Conservation (phyloP, 1,139 yeast genomes). For the Kluyveromyces sp. region DNA sequence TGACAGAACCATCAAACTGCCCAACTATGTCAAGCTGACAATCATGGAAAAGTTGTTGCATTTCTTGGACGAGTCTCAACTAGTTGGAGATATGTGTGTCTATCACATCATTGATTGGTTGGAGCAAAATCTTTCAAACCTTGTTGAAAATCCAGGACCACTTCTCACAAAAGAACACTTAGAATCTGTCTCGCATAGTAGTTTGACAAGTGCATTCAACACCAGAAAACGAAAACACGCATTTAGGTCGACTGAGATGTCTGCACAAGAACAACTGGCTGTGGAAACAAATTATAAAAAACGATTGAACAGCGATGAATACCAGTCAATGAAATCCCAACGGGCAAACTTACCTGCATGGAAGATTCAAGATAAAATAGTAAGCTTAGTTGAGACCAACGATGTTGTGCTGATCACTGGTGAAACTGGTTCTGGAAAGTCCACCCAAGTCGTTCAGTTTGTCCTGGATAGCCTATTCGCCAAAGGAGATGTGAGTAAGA, state of each 20-base stretch:
- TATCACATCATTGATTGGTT: conserved; percentile 68
- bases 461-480: conserved; percentile 54
- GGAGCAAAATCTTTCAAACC: conserved; percentile 48
- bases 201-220: not conserved
- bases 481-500: conserved; percentile 29
- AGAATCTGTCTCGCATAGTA: not conserved
- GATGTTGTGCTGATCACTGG: conserved; percentile 80
- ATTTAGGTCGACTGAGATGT: conserved; percentile 6
- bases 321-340: conserved; percentile 34
- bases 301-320: conserved; percentile 26
- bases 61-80: conserved; percentile 36
- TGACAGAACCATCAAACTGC: conserved; percentile 45
- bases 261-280: conserved; percentile 23
- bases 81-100: conserved; percentile 64
- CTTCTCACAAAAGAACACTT: conserved; percentile 35
- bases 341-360: conserved; percentile 77
- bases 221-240: not conserved
- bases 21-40: conserved; percentile 69
- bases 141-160: conserved; percentile 71
- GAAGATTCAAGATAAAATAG: conserved; percentile 52
- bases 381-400: conserved; percentile 48
- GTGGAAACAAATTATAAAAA: conserved; percentile 28
- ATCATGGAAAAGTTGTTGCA: conserved; percentile 44
- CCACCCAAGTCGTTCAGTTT: conserved; percentile 89
- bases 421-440: conserved; percentile 95